Evolutionary conservation across 805 yeast species (phyloP).

Genomic region (Clavispora asparagi): DNA sequence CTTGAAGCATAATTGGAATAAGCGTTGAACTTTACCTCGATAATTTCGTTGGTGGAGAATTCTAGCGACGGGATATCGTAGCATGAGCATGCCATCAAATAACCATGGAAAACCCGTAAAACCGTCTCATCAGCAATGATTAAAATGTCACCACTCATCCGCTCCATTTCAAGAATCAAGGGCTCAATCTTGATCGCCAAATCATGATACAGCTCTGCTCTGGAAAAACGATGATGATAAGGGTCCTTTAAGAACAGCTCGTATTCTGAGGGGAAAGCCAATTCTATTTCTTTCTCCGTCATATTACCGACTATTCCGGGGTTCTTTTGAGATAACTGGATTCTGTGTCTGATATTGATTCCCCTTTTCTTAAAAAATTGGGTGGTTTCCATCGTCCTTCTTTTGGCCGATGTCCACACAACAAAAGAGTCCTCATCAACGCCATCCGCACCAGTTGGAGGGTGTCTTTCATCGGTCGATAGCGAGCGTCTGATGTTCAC

Average conservation of each 20-base stretch:
- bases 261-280: slow-evolving; percentile 64
- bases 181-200: slow-evolving; percentile 94
- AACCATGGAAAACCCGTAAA: slow-evolving; percentile 85
- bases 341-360: slow-evolving; percentile 64
- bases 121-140: slow-evolving; percentile 93
- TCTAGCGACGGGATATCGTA: slow-evolving; percentile 75
- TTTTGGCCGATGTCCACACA: slow-evolving; percentile 94
- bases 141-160: slow-evolving; percentile 80
- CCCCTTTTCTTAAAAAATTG: slow-evolving; percentile 58
- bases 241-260: slow-evolving; percentile 68
- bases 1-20: slow-evolving; percentile 64
- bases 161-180: slow-evolving; percentile 85
- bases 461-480: slow-evolving; percentile 36
- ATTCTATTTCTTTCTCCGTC: slow-evolving; percentile 52
- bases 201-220: slow-evolving; percentile 95
- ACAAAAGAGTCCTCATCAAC: slow-evolving; percentile 57
- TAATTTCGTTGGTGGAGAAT: slow-evolving; percentile 77
- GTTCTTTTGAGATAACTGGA: slow-evolving; percentile 80
- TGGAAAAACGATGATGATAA: slow-evolving; percentile 85
- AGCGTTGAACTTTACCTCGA: slow-evolving; percentile 84
- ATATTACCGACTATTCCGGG: slow-evolving; percentile 84
- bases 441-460: slow-evolving; percentile 52
- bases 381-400: slow-evolving; percentile 78
- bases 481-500: slow-evolving; percentile 9
- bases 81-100: slow-evolving; percentile 87